Evolutionary conservation across 2,329 filamentous ascomycete genomes (phyloP), one percentile per base, ranked within the genome.

Genomic region (Dactylellina drechsleri): DNA sequence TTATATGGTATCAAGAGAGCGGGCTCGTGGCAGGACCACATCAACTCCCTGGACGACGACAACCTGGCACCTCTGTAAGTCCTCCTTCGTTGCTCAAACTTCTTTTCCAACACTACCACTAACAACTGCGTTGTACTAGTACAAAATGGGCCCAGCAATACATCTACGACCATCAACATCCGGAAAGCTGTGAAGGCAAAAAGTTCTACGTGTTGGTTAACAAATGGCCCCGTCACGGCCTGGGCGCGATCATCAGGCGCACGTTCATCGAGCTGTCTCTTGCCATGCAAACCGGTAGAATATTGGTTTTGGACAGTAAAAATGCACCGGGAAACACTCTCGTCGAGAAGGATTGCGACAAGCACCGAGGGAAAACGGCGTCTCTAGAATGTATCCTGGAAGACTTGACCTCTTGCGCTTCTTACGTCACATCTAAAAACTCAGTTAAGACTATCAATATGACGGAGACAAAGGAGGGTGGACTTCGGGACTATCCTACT

Each of bases 1-100:
- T 61, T 74, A 28, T 74, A 74, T 20, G 70, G 70, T 20, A 74
- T 74, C 50, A 58, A 74, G 8, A 31, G 70, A 16, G 54, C 26
- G 5, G 70, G 70, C 13, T 57, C 70, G n/a, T 74, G 70, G 70
- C 70, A 74, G 20, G 70, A 74, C 23, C 70, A 74, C 45, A 74
- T 74, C 31, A 23, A 66, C 8, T 59, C 52, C 2, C 45, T 74
- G 0, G 70, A 74, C 31, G 70, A 74, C n/a, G 57, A 74, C 20
- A 57, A 57, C 4, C 58, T 74, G 12, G 20, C 70, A 0, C 70
- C 70, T 16, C 41, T 74, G 70, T 74, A 74, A 13, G 62, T 47
- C 20, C n/a, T 40, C 18, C 18, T 31, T 5, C 43, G 4, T 47
- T 5, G 6, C 5, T 47, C 16, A 23, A 23, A 23, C 43, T 47